Evolutionary conservation across 306 rosid genomes (phyloP), one percentile per base, ranked within the genome.

Genomic region (Echinosophora koreensis): DNA sequence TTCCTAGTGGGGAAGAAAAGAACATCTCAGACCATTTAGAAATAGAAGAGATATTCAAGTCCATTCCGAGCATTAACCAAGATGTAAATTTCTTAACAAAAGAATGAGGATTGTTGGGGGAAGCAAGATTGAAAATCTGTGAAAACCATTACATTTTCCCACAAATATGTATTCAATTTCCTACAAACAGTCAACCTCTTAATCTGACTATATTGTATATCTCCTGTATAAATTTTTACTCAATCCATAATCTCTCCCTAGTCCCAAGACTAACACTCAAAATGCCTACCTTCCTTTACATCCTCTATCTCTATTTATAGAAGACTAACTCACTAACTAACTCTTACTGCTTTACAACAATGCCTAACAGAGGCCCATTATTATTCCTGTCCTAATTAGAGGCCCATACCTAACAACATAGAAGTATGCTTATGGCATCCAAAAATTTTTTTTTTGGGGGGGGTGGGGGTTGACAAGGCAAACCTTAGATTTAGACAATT

Each of bases 81-180:
- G 66, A 52, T 11, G 17, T 79, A 63, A 38, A 51, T 52, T 37
- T 65, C 30, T 8, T 38, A 22, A 52, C 15, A 38, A 7, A 59
- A 38, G 17, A 34, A 54, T 22, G 22, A 34, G 8, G 18, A 32
- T 16, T 30, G n/a, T 32, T 22, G 15, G 58, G 67, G 18, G 14
- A 30, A 66, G 58, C 56, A 54, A 44, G 28, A 42, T 56, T 9
- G 17, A 61, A 57, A 56, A 27, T 60, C 32, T 10, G 46, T 8
- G 8, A 42, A 47, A 57, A 9, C 17, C 3, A 49, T 10, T 3
- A 35, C 14, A 38, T 10, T 49, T 50, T 35, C 4, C 42, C 71
- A 27, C 57, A 51, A 79, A 69, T 22, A 16, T 10, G 12, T 58
- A 63, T 62, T 62, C 30, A 71, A 69, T 12, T 78, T 79, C 63